Percentiles rank a stretch among this genome's conserved stretches.
phyloP scores from a whole-genome alignment of 768 basidiomycete species.

The Tephrocybe rancida region DNA sequence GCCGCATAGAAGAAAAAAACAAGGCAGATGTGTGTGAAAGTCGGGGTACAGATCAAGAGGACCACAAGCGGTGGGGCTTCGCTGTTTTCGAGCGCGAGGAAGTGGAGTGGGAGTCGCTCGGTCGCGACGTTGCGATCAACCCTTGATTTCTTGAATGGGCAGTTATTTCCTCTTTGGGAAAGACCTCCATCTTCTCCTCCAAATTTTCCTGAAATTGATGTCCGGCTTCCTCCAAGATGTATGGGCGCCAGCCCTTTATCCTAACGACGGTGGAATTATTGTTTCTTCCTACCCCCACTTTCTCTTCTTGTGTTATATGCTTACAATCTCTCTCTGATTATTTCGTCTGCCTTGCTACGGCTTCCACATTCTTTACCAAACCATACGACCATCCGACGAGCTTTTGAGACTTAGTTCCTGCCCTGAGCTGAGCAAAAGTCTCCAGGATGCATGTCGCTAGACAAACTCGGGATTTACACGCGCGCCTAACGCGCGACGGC shows the following conservation, averaged over 20 bases:
- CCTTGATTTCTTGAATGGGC: conserved; percentile 2
- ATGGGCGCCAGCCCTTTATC: conserved; percentile 11
- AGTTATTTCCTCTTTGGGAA: conserved; percentile 4
- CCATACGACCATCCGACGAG: not conserved
- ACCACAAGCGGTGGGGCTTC: not conserved
- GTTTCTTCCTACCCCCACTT: not conserved
- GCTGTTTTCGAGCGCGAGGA: not conserved
- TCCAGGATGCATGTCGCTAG: conserved; percentile 14
- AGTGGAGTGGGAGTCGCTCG: conserved; percentile 9
- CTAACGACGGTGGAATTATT: not conserved
- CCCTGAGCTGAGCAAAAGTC: not conserved
- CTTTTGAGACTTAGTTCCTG: not conserved
- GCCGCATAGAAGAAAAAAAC: too few species aligned
- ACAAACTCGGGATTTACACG: conserved; percentile 7
- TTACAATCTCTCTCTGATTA: not conserved
- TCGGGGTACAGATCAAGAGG: too few species aligned
- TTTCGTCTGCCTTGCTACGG: conserved; percentile 1
- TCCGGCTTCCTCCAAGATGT: conserved; percentile 4
- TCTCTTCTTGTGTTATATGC: conserved; percentile 3
- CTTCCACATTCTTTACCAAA: conserved; percentile 21
- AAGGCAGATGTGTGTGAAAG: too few species aligned
- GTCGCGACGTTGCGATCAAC: not conserved
- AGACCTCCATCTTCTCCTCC: not conserved
- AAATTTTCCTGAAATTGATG: conserved; percentile 6
- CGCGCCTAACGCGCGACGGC: conserved; percentile 5